Base-by-base conservation (phyloP, 371 early-diverging fungal species). In the Mortierella sp. region DNA sequence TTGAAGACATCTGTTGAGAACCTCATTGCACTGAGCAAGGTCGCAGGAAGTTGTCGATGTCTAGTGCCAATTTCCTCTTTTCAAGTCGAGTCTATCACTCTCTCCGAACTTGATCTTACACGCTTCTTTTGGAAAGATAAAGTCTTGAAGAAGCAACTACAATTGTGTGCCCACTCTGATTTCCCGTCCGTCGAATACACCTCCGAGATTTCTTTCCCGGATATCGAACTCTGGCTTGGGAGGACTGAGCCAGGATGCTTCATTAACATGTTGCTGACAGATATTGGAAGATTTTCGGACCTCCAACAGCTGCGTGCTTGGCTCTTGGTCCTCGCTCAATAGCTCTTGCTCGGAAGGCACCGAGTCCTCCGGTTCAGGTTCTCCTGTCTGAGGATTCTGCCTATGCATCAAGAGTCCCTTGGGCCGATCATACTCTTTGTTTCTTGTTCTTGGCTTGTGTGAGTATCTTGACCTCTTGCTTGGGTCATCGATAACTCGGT, bases 221-320 rank as follows among this genome's bases (percentile, higher is more conserved):
- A 52, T 21, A 26, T 63, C 7, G 43, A 5, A 6, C 6, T 25
- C 18, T 62, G 63, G 55, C 53, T 62, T 6, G 19, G 25, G 9
- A 21, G 18, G 15, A 23, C 16, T 14, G 53, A 18, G 1, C 63
- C 55, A 29, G 47, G 45, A 25, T 16, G 16, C 16, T 1, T 56
- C 28, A 56, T 63, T 15, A 28, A 44, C 19, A n/a, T n/a, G n/a
- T 43, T 62, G 43, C 45, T 62, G 29, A 30, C 62, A 19, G 21
- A 62, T 19, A 52, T 62, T 51, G 62, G 62, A 50, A 37, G 62
- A 51, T 62, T 51, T 21, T 45, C 62, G 4, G 16, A 51, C 37
- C 37, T 51, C 9, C 37, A 62, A n/a, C n/a, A n/a, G n/a, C n/a
- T n/a, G n/a, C n/a, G n/a, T n/a, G n/a, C n/a, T n/a, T n/a, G n/a